Base-by-base conservation (phyloP, 306 rosid species). In the Cucumis melo region DNA sequence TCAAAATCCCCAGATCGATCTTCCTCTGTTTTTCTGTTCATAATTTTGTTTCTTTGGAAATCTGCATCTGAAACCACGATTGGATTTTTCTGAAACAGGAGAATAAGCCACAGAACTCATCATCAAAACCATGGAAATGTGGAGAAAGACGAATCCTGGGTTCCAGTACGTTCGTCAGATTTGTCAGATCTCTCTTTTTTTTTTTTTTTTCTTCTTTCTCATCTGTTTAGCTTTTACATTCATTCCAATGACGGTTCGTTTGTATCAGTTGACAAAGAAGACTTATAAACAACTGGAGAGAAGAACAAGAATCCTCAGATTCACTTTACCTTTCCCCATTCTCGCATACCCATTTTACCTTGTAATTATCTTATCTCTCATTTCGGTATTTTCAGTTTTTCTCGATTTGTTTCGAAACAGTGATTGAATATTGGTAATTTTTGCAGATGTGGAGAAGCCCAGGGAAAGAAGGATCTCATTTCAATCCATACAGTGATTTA, bases 41-140 rank as follows among this genome's bases (percentile, higher is more conserved):
- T 14, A 15, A 50, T 4, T 51, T 5, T 14, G 34, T 17, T 19
- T 5, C 16, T 65, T 20, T 62, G 68, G 23, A 23, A 10, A 5
- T 41, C 16, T 34, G n/a, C 13, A 62, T 15, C 42, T n/a, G 21
- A 2, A 46, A 27, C 2, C 10, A 51, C 6, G 19, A 36, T 21
- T n/a, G 1, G 13, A 41, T 56, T 70, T 41, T 42, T 19, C 27
- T 20, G 14, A n/a, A n/a, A 54, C 90, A 95, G 98, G 99, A 92
- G 93, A 86, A 90, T 95, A 11, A 95, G 99, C 77, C 99, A 95
- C 61, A 88, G 88, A 85, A 92, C 99, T 73, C 99, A 95, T 76
- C 99, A 95, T 80, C 98, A 95, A 78, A 95, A 95, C 85, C 99
- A 95, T 80, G 99, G 98, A 8, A 91, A 92, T 70, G 97, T 95